phyloP scores from a whole-genome alignment of 2,329 filamentous ascomycete genomes.

The Colletotrichum euphorbiae region DNA sequence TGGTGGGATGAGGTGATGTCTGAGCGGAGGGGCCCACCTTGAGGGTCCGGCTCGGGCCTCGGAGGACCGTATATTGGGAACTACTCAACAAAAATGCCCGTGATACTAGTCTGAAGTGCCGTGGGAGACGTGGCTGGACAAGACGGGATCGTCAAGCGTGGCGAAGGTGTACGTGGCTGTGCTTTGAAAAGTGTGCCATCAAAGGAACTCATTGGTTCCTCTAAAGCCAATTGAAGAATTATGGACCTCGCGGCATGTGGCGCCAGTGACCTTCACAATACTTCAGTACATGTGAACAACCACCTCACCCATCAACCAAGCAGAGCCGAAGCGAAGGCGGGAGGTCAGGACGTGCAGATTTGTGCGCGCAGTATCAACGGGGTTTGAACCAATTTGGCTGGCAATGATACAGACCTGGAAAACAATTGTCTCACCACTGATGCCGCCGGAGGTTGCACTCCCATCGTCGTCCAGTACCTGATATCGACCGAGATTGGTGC shows the following conservation, averaged over 20 bases:
- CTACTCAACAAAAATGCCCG: background rate
- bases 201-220: background rate
- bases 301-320: background rate
- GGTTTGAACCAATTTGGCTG: slow-evolving; percentile 11
- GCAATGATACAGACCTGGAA: background rate
- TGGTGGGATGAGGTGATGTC: slow-evolving; percentile 6
- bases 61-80: background rate
- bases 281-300: too few species aligned
- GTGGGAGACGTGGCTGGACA: background rate
- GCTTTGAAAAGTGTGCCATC: background rate
- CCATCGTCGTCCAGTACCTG: slow-evolving; percentile 19
- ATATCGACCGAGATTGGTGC: background rate
- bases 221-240: slow-evolving; percentile 2
- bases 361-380: background rate
- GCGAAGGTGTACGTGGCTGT: slow-evolving; percentile 23
- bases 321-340: background rate
- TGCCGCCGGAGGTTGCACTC: slow-evolving; percentile 1
- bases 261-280: background rate
- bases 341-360: slow-evolving; percentile 7
- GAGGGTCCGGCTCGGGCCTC: background rate
- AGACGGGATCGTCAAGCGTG: slow-evolving; percentile 5
- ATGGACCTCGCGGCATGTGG: background rate
- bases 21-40: background rate
- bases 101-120: background rate
- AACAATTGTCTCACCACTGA: background rate